These are phyloP conservation scores for Funneliformis caledonium DNA, from an alignment of 371 early-diverging fungal species.

Conservation along the genomic window DNA sequence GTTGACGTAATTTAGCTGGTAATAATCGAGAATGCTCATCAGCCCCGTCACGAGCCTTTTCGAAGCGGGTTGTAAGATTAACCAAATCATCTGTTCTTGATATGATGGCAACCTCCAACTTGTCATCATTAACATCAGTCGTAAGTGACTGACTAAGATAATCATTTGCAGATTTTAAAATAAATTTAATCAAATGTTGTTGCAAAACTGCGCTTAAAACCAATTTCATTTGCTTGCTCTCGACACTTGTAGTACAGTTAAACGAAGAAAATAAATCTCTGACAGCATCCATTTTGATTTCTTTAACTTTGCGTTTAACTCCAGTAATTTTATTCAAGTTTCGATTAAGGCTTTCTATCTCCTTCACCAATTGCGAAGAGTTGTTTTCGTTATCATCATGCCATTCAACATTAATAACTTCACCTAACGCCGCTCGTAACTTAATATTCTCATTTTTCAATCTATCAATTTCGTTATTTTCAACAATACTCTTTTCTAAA, in stretches of 20 bases:
- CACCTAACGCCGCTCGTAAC: constrained; percentile 28
- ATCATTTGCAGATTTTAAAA: background rate
- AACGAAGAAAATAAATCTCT: background rate
- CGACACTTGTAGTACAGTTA: constrained; percentile 13
- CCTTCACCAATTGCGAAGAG: constrained; percentile 13
- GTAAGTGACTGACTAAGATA: background rate
- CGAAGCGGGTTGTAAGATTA: background rate
- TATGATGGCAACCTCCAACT: background rate
- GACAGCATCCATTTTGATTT: background rate
- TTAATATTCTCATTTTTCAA: background rate
- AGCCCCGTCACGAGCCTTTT: background rate
- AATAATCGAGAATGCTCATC: background rate
- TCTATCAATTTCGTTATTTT: background rate
- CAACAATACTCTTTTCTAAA: no score
- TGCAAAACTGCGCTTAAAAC: background rate
- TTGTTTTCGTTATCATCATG: constrained; percentile 33
- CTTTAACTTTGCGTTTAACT: constrained; percentile 13
- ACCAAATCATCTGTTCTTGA: background rate
- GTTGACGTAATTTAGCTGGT: constrained; percentile 26
- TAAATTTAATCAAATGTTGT: background rate
- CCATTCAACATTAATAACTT: constrained; percentile 14
- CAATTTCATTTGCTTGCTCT: background rate
- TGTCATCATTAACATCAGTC: background rate
- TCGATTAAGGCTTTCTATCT: background rate
- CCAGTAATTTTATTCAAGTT: background rate